These are phyloP conservation scores for Exophiala calicioides DNA, from an alignment of 2,329 filamentous ascomycete genomes.

Conservation along the genomic window DNA sequence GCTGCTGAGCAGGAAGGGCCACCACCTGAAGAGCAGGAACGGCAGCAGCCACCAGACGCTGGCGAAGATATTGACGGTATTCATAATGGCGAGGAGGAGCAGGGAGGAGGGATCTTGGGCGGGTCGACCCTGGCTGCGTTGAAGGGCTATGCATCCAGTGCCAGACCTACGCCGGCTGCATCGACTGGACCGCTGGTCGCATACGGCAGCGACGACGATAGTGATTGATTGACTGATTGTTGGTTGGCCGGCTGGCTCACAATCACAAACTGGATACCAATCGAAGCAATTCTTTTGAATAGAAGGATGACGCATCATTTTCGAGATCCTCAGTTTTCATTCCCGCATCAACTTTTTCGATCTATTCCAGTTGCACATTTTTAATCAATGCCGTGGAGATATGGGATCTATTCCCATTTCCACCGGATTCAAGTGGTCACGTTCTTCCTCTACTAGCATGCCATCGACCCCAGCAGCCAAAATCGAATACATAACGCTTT, in stretches of 20 bases:
- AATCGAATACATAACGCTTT: too few species aligned
- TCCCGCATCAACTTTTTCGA: too few species aligned
- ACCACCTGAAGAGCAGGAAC: constrained; percentile 19
- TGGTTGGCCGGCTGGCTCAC: too few species aligned
- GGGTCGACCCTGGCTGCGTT: constrained; percentile 79
- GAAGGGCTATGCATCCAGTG: constrained; percentile 54
- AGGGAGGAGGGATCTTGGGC: constrained; percentile 80
- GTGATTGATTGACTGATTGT: constrained; percentile 49
- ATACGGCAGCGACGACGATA: constrained; percentile 89
- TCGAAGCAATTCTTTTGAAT: neutral
- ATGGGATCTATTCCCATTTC: too few species aligned
- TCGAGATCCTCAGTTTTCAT: too few species aligned
- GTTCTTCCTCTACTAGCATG: too few species aligned
- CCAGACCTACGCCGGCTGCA: constrained; percentile 54
- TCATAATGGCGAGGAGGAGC: constrained; percentile 40
- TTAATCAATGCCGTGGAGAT: too few species aligned
- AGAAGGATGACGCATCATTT: too few species aligned
- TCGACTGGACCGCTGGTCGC: constrained; percentile 74
- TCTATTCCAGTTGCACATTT: too few species aligned
- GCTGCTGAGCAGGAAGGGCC: constrained; percentile 38
- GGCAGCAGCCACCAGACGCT: constrained; percentile 4
- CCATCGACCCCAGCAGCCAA: too few species aligned
- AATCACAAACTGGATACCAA: too few species aligned
- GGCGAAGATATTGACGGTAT: neutral
- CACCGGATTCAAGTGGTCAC: too few species aligned